These are phyloP conservation scores for Pleomassaria siparia DNA, from an alignment of 2,329 filamentous ascomycete species.

Conservation along the genomic window DNA sequence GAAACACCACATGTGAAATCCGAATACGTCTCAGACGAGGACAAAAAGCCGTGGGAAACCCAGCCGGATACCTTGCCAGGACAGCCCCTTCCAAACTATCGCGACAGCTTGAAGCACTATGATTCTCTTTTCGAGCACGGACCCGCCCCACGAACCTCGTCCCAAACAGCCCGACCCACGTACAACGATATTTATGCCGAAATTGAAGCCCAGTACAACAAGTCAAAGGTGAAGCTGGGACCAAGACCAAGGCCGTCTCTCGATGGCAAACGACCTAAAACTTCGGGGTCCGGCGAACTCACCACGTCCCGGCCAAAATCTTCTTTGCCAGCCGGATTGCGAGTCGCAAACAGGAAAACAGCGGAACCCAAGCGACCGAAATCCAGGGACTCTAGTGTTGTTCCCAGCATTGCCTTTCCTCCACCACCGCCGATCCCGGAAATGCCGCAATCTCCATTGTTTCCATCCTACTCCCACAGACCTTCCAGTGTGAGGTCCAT, in stretches of 20 bases:
- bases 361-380: slow-evolving; percentile 38
- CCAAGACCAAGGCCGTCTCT: slow-evolving; percentile 82
- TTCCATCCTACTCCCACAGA: slow-evolving; percentile 43
- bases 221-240: slow-evolving; percentile 85
- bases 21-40: slow-evolving; percentile 21
- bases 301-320: slow-evolving; percentile 68
- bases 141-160: slow-evolving; percentile 48
- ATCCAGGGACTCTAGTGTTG: slow-evolving; percentile 33
- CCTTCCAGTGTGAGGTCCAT: slow-evolving; percentile 48
- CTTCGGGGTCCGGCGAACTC: slow-evolving; percentile 51
- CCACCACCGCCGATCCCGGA: slow-evolving; percentile 38
- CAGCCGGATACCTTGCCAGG: slow-evolving; percentile 3
- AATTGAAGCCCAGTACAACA: slow-evolving; percentile 58
- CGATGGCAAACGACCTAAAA: slow-evolving; percentile 64
- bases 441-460: slow-evolving; percentile 29
- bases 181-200: slow-evolving; percentile 47
- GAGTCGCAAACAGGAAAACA: slow-evolving; percentile 46
- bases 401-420: slow-evolving; percentile 33
- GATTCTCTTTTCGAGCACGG: slow-evolving; percentile 37
- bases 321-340: slow-evolving; percentile 78
- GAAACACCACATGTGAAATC: slow-evolving; percentile 26
- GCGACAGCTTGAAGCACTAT: slow-evolving; percentile 35
- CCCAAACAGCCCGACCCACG: slow-evolving; percentile 43
- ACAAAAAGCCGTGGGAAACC: neutral
- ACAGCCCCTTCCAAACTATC: slow-evolving; percentile 14